Percentiles rank a stretch among this genome's conserved stretches.
Conservation (phyloP, 2,329 filamentous ascomycete species). For the Colletotrichum lentis region DNA sequence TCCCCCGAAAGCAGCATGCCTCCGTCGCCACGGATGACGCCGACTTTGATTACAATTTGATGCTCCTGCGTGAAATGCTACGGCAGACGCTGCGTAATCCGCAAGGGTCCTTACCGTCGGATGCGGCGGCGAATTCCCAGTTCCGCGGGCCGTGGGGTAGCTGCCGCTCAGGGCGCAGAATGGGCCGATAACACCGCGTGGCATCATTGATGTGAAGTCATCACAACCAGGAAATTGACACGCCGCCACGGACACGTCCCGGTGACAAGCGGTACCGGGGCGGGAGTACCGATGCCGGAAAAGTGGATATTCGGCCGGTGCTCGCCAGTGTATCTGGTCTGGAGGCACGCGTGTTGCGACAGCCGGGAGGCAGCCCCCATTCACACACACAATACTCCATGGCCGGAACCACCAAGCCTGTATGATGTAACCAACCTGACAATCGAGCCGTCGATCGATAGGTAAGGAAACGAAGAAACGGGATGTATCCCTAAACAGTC, state of each 20-base stretch:
- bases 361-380: not conserved
- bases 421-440: not conserved
- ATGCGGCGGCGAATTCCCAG: not conserved
- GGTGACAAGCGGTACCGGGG: not conserved
- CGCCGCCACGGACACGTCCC: not conserved
- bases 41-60: not conserved
- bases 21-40: slow-evolving; percentile 44
- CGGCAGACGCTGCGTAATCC: not conserved
- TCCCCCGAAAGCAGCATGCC: not conserved
- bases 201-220: not conserved
- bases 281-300: not conserved
- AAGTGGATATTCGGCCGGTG: not conserved
- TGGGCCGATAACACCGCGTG: not conserved
- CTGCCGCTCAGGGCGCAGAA: not conserved
- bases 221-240: not conserved
- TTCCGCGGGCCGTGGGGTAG: not conserved
- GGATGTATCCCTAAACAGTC: not conserved
- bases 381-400: not conserved
- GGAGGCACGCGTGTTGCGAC: not conserved
- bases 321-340: not conserved
- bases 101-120: not conserved
- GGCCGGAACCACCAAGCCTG: not conserved
- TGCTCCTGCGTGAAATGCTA: slow-evolving; percentile 7
- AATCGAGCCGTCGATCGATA: not conserved
- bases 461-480: not conserved